Evolutionary conservation across 2,329 filamentous ascomycete species (phyloP).

Genomic region (Aspergillus pseudoterreus): DNA sequence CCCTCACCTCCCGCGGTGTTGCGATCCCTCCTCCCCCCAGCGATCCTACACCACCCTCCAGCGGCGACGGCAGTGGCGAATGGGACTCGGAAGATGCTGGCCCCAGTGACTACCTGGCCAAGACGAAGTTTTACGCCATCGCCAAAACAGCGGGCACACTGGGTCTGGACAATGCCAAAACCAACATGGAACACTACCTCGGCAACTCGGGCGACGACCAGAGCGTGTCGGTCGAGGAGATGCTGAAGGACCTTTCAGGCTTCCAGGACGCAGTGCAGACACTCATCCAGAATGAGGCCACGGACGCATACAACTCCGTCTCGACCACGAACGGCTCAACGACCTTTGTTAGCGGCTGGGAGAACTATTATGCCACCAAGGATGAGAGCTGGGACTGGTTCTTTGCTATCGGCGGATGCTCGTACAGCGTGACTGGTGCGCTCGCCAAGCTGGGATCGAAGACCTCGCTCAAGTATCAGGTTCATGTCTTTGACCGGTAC

Average conservation of each 20-base stretch:
- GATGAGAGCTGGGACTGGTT: constrained; percentile 7
- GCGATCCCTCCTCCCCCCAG: background rate
- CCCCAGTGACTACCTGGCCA: background rate
- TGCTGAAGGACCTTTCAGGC: background rate
- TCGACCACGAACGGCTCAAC: background rate
- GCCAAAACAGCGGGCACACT: background rate
- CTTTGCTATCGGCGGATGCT: background rate
- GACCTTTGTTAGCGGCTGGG: constrained; percentile 4
- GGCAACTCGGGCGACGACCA: constrained; percentile 2
- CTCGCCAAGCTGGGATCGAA: background rate
- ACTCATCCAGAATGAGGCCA: background rate
- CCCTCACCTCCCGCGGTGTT: background rate
- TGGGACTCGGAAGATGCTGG: background rate
- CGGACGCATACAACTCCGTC: background rate
- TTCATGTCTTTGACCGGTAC: constrained; percentile 2
- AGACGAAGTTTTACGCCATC: constrained; percentile 1
- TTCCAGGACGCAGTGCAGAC: constrained; percentile 1
- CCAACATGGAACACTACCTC: constrained; percentile 3
- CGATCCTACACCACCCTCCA: background rate
- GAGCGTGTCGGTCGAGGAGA: background rate
- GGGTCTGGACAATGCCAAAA: background rate
- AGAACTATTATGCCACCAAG: constrained; percentile 1
- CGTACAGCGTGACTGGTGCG: constrained; percentile 2
- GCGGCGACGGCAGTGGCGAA: background rate
- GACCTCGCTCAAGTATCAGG: background rate